Evolutionary conservation across 2,329 filamentous ascomycete genomes (phyloP).

Genomic region (Fusarium sp.): DNA sequence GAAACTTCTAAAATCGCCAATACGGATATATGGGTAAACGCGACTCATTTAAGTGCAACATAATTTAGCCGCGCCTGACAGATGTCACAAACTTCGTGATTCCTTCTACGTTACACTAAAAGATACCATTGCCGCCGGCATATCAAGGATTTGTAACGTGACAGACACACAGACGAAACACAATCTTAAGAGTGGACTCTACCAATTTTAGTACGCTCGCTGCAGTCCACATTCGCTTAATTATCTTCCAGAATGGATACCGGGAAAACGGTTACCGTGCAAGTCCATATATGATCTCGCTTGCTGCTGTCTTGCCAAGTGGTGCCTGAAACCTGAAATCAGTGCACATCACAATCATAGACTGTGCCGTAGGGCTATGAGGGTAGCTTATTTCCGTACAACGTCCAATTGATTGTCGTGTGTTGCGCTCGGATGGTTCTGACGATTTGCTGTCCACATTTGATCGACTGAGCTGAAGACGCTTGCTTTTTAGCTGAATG

Average conservation of each 20-base stretch:
- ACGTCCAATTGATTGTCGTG: not conserved
- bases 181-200: not conserved
- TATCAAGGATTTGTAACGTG: not conserved
- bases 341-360: not conserved
- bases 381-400: not conserved
- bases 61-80: not conserved
- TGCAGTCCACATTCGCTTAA: not conserved
- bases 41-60: not conserved
- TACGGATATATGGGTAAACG: too few species aligned
- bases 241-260: not conserved
- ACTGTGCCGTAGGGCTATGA: not conserved
- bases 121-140: not conserved
- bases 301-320: not conserved
- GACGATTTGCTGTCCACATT: not conserved
- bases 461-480: not conserved
- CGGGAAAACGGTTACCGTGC: not conserved
- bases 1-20: not conserved
- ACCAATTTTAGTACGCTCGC: not conserved
- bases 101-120: not conserved
- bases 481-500: not conserved
- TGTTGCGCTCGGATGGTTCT: not conserved
- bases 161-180: not conserved
- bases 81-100: not conserved
- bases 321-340: not conserved
- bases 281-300: too few species aligned